Base-by-base conservation (phyloP, 1,139 yeast genomes). In the Lodderomyces pseudojiufengensis region DNA sequence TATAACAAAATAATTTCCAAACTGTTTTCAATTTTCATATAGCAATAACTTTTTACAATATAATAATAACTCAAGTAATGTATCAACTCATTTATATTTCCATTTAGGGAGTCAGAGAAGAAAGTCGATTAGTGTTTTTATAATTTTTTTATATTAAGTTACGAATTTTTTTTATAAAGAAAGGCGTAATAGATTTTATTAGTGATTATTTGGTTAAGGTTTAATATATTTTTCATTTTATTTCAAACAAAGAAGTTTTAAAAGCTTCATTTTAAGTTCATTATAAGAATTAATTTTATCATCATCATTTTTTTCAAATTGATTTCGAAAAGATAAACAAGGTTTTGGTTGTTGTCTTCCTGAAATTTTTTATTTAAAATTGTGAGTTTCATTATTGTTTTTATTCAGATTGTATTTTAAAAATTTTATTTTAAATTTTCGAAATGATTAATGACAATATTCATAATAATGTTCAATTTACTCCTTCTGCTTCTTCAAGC, bases 401-500 rank as follows among this genome's bases (percentile, higher is more conserved):
- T 36, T 43, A 42, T 43, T 43, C 40, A 43, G 45, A 40, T 43
- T 31, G 39, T 43, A 36, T 37, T 37, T 30, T 20, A 15, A 20
- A 13, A 12, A 37, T 22, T 9, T 11, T 16, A 15, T 27, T 29
- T 28, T 16, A 26, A 35, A 42, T 37, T 40, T 18, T 18, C 20
- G 7, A 18, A 18, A 44, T 44, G 47, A 44, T 44, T 37, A 32
- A 44, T 42, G 47, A 44, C 39, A 39, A 44, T 42, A 44, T 41
- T 40, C 35, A 42, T 41, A 40, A 39, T 32, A 29, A 40, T 38
- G 36, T 41, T 31, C 37, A 28, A 28, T 28, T 29, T 36, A 36
- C 25, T 29, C 29, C 35, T 35, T 28, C 43, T 31, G 35, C 40
- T 37, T 29, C 43, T 22, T 32, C 32, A 21, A 33, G 29, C 13